Base-by-base conservation (phyloP, 768 basidiomycete genomes). In the Terana coerulea region DNA sequence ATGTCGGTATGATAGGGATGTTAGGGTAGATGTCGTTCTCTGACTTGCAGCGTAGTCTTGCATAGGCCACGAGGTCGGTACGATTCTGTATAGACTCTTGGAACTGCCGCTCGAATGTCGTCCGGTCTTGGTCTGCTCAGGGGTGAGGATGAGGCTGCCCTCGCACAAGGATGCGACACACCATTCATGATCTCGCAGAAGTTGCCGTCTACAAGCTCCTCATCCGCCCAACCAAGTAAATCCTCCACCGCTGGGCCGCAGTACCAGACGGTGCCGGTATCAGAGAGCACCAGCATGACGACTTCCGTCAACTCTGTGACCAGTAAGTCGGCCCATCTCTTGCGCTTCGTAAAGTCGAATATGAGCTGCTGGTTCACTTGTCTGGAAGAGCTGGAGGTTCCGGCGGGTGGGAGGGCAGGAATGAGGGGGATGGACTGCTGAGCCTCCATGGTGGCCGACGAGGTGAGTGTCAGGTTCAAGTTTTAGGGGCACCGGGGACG, bases 331-430 rank as follows among this genome's bases (percentile, higher is more conserved):
- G 84, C 85, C 91, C 91, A 94, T 49, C 84, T 77, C 64, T 92
- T 92, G 50, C 91, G 74, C 63, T 89, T 91, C 0, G 88, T 90
- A 65, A 93, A 94, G 65, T 94, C 91, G 60, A 83, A 93, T 34
- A 62, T 40, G 26, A 54, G 25, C 42, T 54, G 53, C 19, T 43
- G 47, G 25, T 36, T 25, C 24, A n/a, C 26, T 29, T 5, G 11
- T 2, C 8, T 12, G 37, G 37, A 19, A n/a, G 36, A 28, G 10
- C 26, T 5, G 40, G 24, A 25, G 15, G 34, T 26, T 11, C 34
- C 8, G 24, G 34, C 37, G n/a, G 49, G 49, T 19, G 49, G 49
- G 21, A 41, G 28, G 11, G 17, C 42, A 11, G n/a, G 42, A 26
- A 26, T 44, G 33, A n/a, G 33, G 22, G 24, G 34, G 28, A 36